Evolutionary conservation across 768 basidiomycete genomes (phyloP).

Genomic region (Suillus lakei): DNA sequence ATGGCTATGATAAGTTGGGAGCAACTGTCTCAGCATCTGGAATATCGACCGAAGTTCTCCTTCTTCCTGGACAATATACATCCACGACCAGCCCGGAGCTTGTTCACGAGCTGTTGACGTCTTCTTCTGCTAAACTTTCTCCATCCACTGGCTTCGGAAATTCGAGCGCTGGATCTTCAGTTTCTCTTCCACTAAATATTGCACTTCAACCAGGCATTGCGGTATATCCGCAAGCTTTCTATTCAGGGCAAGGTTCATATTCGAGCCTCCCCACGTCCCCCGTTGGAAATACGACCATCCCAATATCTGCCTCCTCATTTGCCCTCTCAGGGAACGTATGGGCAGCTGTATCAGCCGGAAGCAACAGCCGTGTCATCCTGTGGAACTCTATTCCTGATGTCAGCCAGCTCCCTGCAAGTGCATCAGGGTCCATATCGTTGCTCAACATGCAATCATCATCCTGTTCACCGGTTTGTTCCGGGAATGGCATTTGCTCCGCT

Average conservation of each 20-base stretch:
- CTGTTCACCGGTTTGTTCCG: slow-evolving; percentile 79
- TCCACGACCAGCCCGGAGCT: slow-evolving; percentile 73
- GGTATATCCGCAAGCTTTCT: slow-evolving; percentile 64
- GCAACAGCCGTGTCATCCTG: slow-evolving; percentile 63
- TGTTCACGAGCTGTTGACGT: slow-evolving; percentile 69
- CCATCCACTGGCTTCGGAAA: slow-evolving; percentile 69
- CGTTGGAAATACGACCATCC: slow-evolving; percentile 49
- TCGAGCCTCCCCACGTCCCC: slow-evolving; percentile 57
- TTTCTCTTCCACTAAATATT: slow-evolving; percentile 70
- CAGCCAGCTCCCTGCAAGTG: slow-evolving; percentile 62
- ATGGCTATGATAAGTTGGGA: slow-evolving; percentile 60
- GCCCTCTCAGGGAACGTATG: slow-evolving; percentile 71
- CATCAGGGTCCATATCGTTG: slow-evolving; percentile 57
- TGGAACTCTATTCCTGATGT: slow-evolving; percentile 84
- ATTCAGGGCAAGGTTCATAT: slow-evolving; percentile 69
- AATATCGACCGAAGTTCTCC: slow-evolving; percentile 54
- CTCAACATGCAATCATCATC: slow-evolving; percentile 72
- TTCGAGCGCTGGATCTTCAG: slow-evolving; percentile 46
- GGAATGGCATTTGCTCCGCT: slow-evolving; percentile 71
- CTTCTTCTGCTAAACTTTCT: slow-evolving; percentile 61
- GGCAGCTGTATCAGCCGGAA: slow-evolving; percentile 64
- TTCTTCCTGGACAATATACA: slow-evolving; percentile 81
- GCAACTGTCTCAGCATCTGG: slow-evolving; percentile 63
- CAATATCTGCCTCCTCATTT: slow-evolving; percentile 63
- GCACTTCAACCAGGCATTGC: slow-evolving; percentile 69